Base-by-base conservation (phyloP, 169 alveolate genomes). In the Plasmodium gonderi region DNA sequence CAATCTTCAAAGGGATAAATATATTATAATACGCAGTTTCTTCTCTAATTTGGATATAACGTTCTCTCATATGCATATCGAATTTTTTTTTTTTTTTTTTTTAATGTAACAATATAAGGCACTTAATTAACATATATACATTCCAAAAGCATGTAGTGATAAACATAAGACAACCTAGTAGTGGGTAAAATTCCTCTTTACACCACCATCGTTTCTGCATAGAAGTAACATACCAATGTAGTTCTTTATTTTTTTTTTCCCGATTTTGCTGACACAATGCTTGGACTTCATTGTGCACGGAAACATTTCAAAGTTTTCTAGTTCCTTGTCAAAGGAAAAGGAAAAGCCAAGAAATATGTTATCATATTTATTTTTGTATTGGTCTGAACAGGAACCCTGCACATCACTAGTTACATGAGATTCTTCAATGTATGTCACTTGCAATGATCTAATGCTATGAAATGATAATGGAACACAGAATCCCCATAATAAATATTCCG, bases 401-500 rank as follows among this genome's bases (percentile, higher is more conserved):
- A 83, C 77, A 33, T 83, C 76, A 12, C 33, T 20, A 49, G 47
- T 44, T 51, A 72, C 64, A 40, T 69, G 31, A 2, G 49, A 29
- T 36, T 83, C 47, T 8, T 44, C 31, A 74, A 83, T 83, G 29
- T 83, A 83, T 49, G 82, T 83, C 26, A 83, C 44, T 49, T 83
- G 92, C 49, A 83, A 69, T 9, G 83, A 83, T 9, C 11, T 45
- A 14, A 49, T 69, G n/a, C 83, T 69, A 23, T 38, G 92, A 83
- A 69, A 83, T 3, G 82, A 83, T 29, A 9, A 40, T 8, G 92
- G 92, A 9, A 76, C 76, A 60, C 92, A 83, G 38, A 83, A 83
- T 20, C 92, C 92, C 92, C 92, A 83, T 29, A 83, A 40, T 68
- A 83, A 60, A 60, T 83, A 83, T 23, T 83, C 92, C 0, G 92